Evolutionary conservation across 225 moss, liverwort and hornwort species (phyloP).

Genomic region (Climacium dendroides): DNA sequence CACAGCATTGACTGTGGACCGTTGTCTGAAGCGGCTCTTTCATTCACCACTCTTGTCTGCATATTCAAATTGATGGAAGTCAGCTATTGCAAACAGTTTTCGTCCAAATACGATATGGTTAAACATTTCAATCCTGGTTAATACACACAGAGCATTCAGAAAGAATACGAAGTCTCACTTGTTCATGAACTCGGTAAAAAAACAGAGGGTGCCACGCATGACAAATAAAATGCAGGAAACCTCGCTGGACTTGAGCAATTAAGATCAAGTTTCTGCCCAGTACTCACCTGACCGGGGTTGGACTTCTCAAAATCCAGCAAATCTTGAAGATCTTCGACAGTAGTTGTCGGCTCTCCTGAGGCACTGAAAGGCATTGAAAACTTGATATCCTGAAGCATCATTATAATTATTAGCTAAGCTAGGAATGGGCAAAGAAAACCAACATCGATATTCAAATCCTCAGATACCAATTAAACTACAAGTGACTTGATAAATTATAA

Average conservation of each 20-base stretch:
- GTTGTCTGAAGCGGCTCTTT: conserved; percentile 54
- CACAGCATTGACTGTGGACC: conserved; percentile 65
- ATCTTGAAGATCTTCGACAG: conserved; percentile 79
- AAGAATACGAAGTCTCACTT: not conserved
- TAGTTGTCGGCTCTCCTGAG: conserved; percentile 36
- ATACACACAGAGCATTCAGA: not conserved
- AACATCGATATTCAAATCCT: not conserved
- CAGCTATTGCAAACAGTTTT: not conserved
- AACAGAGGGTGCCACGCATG: not conserved
- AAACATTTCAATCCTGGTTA: not conserved
- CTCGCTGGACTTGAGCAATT: not conserved
- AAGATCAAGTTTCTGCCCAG: not conserved
- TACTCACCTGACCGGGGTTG: conserved; percentile 74
- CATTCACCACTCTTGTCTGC: conserved; percentile 68
- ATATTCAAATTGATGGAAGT: not conserved
- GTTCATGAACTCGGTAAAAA: not conserved
- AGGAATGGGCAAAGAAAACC: not conserved
- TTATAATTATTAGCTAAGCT: not conserved
- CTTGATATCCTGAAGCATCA: conserved; percentile 53
- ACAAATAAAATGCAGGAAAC: not conserved
- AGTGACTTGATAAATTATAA: too few species aligned
- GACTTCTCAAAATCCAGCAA: conserved; percentile 81
- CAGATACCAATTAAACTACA: not conserved
- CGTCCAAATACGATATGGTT: not conserved
- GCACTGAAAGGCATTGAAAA: conserved; percentile 78